Evolutionary conservation across 345 rosid species (phyloP), one percentile per base, ranked within the genome.

Genomic region (Diplotaxis tenuifolia): DNA sequence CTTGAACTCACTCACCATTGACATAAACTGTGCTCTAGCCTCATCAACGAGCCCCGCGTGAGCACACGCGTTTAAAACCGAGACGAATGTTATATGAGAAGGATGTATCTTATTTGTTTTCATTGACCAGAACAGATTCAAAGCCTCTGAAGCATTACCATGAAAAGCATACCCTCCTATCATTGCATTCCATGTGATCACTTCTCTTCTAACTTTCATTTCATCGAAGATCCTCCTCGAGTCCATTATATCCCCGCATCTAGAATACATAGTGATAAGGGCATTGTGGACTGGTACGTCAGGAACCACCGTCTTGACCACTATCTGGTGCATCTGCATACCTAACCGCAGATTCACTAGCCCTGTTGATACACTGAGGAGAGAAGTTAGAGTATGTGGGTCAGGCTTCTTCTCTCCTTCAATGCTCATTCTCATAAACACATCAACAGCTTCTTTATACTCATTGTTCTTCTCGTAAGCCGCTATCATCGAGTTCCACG

Each of bases 141-240:
- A 77, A 74, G 94, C 91, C 75, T 86, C 87, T 2, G 66, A 40
- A 23, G 86, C 84, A 60, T 82, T 77, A 58, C 93, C 93, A 68
- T 90, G 90, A 57, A 86, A 84, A 45, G 96, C 87, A 54, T 83
- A 90, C 23, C 92, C 96, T 73, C 96, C 89, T 25, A 90, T 90
- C 88, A 88, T 90, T 16, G 94, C 94, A 75, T 90, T 90, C 94
- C 96, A 90, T 29, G 94, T 76, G 73, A 88, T 77, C 7, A 90
- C 92, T 75, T 86, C 86, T 74, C 79, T 90, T 65, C 54, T 61
- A 6, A 32, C 28, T 71, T 80, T 82, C 77, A 81, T 78, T 57
- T 80, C 84, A 23, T 85, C 74, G 9, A 90, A 88, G 70, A 87
- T 65, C 31, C 40, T 64, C 52, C 79, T 67, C 4, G 92, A 90